Conservation (phyloP, 73 alveolate genomes). For the Uronychia setigera region DNA sequence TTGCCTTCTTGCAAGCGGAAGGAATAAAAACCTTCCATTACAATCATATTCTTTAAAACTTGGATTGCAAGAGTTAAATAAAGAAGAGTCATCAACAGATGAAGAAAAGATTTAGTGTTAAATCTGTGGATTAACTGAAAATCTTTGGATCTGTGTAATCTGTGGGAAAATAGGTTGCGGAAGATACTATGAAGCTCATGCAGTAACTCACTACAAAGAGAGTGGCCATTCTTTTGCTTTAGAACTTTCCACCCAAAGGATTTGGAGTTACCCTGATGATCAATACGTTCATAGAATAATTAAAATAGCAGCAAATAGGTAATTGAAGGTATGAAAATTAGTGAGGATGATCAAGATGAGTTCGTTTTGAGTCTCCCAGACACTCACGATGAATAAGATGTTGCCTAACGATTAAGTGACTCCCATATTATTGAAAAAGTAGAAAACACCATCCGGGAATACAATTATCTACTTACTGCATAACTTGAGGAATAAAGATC, state of each 20-base stretch:
- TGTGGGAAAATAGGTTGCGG: slow-evolving; percentile 95
- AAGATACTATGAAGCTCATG: slow-evolving; percentile 89
- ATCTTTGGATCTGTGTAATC: slow-evolving; percentile 90
- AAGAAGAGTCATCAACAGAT: too few species aligned
- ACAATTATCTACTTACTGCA: slow-evolving; percentile 79
- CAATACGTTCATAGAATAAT: slow-evolving; percentile 91
- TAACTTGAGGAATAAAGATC: slow-evolving; percentile 86
- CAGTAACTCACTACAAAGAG: slow-evolving; percentile 75
- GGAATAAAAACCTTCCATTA: not conserved
- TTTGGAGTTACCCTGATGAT: slow-evolving; percentile 91
- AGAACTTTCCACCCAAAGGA: slow-evolving; percentile 85
- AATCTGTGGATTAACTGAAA: slow-evolving; percentile 65
- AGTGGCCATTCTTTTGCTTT: slow-evolving; percentile 84
- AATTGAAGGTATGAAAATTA: not conserved
- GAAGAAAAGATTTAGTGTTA: slow-evolving; percentile 62
- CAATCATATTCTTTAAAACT: too few species aligned
- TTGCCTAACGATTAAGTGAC: slow-evolving; percentile 42
- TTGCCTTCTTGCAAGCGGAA: slow-evolving; percentile 11
- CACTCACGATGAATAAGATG: slow-evolving; percentile 31
- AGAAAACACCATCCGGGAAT: slow-evolving; percentile 84
- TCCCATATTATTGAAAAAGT: slow-evolving; percentile 73
- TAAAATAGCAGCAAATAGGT: slow-evolving; percentile 26
- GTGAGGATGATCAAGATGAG: slow-evolving; percentile 11
- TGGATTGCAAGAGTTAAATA: too few species aligned
- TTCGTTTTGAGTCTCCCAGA: slow-evolving; percentile 50